phyloP scores from a whole-genome alignment of 257 asterid species.

The Scutellaria baicalensis region DNA sequence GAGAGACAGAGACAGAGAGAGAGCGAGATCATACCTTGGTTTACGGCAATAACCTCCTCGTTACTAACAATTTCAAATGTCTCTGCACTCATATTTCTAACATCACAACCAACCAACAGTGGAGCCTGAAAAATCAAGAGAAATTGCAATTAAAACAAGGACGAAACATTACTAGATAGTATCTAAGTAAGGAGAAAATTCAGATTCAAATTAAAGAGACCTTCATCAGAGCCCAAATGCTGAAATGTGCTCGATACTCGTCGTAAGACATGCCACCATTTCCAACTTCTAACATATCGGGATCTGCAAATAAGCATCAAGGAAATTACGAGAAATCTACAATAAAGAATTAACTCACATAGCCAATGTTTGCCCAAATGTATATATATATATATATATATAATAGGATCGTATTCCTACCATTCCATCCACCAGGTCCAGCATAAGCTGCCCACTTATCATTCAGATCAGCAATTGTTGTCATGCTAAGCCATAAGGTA shows the following conservation, averaged over 20 bases:
- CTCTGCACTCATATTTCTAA: conserved; percentile 74
- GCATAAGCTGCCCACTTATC: conserved; percentile 98
- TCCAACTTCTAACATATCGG: conserved; percentile 98
- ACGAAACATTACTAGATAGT: too few species aligned
- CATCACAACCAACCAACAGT: conserved; percentile 88
- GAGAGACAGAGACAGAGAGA: not conserved
- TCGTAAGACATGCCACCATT: conserved; percentile 87
- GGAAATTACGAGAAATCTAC: not conserved
- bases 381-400: not conserved
- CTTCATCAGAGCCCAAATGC: conserved; percentile 99
- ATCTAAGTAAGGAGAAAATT: not conserved
- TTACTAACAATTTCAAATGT: conserved; percentile 67
- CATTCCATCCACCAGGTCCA: conserved; percentile 99
- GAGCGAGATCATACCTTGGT: conserved; percentile 63
- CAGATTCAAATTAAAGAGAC: conserved; percentile 19
- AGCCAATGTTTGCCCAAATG: not conserved
- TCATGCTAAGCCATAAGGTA: conserved; percentile 63
- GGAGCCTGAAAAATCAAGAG: conserved; percentile 58
- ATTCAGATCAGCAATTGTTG: conserved; percentile 82
- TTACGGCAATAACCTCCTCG: conserved; percentile 73
- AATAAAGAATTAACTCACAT: not conserved
- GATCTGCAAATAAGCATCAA: conserved; percentile 47
- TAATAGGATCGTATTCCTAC: conserved; percentile 32
- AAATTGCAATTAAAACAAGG: not conserved
- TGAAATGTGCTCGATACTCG: conserved; percentile 90